Conservation (phyloP, 2,329 filamentous ascomycete species). For the Lachnellula occidentalis region DNA sequence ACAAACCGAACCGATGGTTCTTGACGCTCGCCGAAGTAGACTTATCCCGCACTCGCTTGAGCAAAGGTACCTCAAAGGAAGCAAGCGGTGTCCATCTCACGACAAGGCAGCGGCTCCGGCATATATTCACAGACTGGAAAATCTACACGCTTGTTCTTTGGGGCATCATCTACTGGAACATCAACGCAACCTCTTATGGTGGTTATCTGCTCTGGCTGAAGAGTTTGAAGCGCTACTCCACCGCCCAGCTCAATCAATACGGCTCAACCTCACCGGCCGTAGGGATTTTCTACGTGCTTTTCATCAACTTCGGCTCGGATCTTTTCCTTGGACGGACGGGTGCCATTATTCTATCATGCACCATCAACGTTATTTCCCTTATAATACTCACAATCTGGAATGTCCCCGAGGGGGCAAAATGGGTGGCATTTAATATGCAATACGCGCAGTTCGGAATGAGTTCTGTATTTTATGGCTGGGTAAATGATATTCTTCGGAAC, state of each 20-base stretch:
- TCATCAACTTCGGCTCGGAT: constrained; percentile 50
- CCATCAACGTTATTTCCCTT: constrained; percentile 47
- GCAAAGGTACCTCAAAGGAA: constrained; percentile 43
- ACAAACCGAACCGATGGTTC: constrained; percentile 43
- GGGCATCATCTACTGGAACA: constrained; percentile 54
- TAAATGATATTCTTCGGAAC: constrained; percentile 39
- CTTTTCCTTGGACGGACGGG: constrained; percentile 46
- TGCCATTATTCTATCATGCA: constrained; percentile 46
- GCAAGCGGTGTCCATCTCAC: constrained; percentile 41
- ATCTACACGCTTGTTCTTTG: constrained; percentile 47
- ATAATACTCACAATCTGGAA: constrained; percentile 51
- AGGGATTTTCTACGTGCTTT: constrained; percentile 51
- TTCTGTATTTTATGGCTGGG: constrained; percentile 42
- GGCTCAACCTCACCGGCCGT: constrained; percentile 47
- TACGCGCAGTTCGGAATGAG: constrained; percentile 41
- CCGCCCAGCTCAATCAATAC: constrained; percentile 44
- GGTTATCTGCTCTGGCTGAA: constrained; percentile 55
- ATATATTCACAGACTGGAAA: constrained; percentile 38
- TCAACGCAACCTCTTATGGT: constrained; percentile 42
- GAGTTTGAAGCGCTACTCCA: constrained; percentile 43
- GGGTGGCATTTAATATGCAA: constrained; percentile 45
- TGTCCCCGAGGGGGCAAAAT: constrained; percentile 47
- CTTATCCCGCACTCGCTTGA: constrained; percentile 40
- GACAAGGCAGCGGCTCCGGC: constrained; percentile 38
- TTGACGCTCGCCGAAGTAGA: constrained; percentile 42